These are phyloP conservation scores for Alternaria solani DNA, from an alignment of 2,329 filamentous ascomycete species.

Conservation along the genomic window DNA sequence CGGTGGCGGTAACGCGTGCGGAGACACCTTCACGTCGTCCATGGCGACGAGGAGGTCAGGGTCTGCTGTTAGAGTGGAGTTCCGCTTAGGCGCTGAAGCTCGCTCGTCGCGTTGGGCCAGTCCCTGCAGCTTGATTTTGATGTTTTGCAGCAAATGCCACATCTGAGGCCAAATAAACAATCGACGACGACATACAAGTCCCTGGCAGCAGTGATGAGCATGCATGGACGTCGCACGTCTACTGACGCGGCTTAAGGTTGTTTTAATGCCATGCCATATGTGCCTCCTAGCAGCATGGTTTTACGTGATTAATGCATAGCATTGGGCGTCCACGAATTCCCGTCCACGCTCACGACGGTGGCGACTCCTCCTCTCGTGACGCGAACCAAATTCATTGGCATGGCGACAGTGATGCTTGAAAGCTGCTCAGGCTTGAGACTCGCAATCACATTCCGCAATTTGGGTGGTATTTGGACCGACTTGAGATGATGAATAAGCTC, in stretches of 20 bases:
- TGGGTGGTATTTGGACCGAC: not conserved
- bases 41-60: not conserved
- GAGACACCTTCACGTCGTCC: not conserved
- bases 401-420: not conserved
- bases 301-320: not conserved
- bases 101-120: not conserved
- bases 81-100: too few relatives aligned
- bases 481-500: not conserved
- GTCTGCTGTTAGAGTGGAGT: not conserved
- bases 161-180: not conserved
- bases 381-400: not conserved
- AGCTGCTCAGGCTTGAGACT: not conserved
- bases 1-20: not conserved
- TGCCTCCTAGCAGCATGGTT: not conserved
- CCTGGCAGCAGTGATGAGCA: not conserved
- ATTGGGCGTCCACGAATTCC: not conserved
- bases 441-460: not conserved
- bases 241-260: not conserved
- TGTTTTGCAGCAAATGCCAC: not conserved
- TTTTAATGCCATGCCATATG: not conserved
- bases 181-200: not conserved
- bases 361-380: not conserved
- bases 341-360: not conserved
- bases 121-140: not conserved
- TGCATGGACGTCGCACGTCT: not conserved